phyloP scores from a whole-genome alignment of 2,329 filamentous ascomycete species.

The Talaromyces amestolkiae region DNA sequence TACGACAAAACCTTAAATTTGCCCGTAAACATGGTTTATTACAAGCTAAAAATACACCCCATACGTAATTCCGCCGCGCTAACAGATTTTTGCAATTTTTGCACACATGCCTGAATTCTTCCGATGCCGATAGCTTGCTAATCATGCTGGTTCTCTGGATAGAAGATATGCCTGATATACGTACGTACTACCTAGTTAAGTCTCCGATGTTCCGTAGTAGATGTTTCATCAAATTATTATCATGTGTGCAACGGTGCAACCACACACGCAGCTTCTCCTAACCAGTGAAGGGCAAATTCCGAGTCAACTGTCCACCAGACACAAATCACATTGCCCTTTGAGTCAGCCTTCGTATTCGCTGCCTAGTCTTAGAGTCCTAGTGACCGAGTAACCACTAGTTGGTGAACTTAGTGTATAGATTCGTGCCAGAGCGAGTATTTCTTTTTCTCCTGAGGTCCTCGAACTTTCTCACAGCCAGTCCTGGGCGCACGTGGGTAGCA shows the following conservation, averaged over 20 bases:
- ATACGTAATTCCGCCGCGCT: not conserved
- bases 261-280: not conserved
- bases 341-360: not conserved
- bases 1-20: not conserved
- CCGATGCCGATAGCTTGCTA: not conserved
- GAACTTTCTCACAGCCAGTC: constrained; percentile 3
- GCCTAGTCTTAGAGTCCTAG: not conserved
- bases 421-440: not conserved
- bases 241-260: not conserved
- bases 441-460: not conserved
- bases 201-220: not conserved
- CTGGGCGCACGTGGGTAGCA: constrained; percentile 7
- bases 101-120: not conserved
- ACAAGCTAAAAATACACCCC: not conserved
- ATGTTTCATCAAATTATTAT: not conserved
- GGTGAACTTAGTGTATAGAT: not conserved
- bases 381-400: not conserved
- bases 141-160: not conserved
- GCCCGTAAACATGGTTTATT: not conserved
- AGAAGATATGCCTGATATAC: not conserved
- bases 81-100: not conserved
- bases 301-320: not conserved
- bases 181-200: no score
- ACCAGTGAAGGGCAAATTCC: not conserved
- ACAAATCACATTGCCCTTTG: not conserved